Evolutionary conservation across 257 asterid species (phyloP).

Genomic region (Ballota nigra): DNA sequence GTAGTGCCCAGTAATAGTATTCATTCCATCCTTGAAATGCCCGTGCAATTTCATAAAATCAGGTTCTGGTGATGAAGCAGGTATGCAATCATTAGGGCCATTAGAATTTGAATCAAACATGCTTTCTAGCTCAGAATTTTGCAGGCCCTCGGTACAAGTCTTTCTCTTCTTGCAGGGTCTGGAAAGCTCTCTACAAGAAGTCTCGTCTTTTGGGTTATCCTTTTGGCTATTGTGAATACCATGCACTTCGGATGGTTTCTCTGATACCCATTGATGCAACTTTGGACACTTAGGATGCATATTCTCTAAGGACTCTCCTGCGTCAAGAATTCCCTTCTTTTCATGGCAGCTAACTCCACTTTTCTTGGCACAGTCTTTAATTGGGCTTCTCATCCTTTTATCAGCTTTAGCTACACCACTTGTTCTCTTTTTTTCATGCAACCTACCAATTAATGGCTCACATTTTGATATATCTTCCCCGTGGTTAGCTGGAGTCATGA

Average conservation of each 20-base stretch:
- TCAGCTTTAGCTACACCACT: slow-evolving; percentile 41
- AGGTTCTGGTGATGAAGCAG: slow-evolving; percentile 26
- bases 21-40: slow-evolving; percentile 24
- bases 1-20: slow-evolving; percentile 15
- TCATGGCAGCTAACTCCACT: slow-evolving; percentile 33
- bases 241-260: slow-evolving; percentile 41
- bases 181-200: slow-evolving; percentile 28
- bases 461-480: slow-evolving; percentile 54
- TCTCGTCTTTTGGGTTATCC: slow-evolving; percentile 28
- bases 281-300: slow-evolving; percentile 40
- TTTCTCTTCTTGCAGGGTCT: slow-evolving; percentile 65
- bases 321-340: slow-evolving; percentile 41
- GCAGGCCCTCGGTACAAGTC: slow-evolving; percentile 35
- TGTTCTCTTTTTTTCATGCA: slow-evolving; percentile 37
- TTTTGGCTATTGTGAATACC: slow-evolving; percentile 33
- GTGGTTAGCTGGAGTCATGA: slow-evolving; percentile 58
- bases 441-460: slow-evolving; percentile 34
- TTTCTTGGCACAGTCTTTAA: slow-evolving; percentile 29
- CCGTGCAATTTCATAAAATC: background rate
- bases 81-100: slow-evolving; percentile 29
- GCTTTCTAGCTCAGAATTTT: slow-evolving; percentile 30
- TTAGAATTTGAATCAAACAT: slow-evolving; percentile 25
- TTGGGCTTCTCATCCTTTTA: slow-evolving; percentile 42
- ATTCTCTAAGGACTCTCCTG: slow-evolving; percentile 37
- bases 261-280: slow-evolving; percentile 36